Percentiles rank a stretch among this genome's conserved stretches.
These are phyloP conservation scores for Eucalyptus curtisii DNA, from an alignment of 345 rosid genomes.

Conservation along the genomic window DNA sequence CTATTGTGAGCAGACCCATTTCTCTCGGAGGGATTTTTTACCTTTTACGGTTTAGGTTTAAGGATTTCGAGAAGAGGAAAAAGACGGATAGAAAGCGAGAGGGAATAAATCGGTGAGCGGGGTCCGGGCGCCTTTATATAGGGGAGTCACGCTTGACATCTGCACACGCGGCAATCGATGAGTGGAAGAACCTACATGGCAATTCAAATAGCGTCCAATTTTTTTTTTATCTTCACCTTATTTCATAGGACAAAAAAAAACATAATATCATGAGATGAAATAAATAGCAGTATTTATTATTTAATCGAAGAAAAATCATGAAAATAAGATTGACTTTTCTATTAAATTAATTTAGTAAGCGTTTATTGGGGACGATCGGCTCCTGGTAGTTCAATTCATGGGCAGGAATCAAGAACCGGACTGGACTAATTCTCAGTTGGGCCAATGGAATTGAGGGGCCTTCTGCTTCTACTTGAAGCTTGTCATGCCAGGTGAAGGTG, in stretches of 20 bases:
- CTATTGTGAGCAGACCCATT: not conserved
- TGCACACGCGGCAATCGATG: not conserved
- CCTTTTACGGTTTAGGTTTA: not conserved
- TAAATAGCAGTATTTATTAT: not conserved
- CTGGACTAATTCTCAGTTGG: not conserved
- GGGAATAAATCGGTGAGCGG: not conserved
- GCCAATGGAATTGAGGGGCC: not conserved
- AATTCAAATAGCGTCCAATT: not conserved
- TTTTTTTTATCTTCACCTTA: not conserved
- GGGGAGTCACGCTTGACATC: not conserved
- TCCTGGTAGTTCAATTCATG: fast-evolving
- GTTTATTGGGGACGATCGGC: not conserved
- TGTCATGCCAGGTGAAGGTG: not conserved
- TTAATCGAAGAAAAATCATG: not conserved
- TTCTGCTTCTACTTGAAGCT: not conserved
- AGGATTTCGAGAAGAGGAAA: not conserved
- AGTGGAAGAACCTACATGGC: not conserved
- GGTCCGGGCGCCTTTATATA: not conserved
- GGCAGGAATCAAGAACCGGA: fast-evolving
- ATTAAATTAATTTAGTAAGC: not conserved
- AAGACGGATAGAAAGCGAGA: not conserved
- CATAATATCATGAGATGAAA: not conserved
- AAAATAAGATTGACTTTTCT: not conserved
- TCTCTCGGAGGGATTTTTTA: not conserved
- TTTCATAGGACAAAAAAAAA: not conserved